Percentiles rank a stretch among this genome's conserved stretches.
Conservation (phyloP, 495 filamentous ascomycete genomes). For the Elasticomyces elasticus region DNA sequence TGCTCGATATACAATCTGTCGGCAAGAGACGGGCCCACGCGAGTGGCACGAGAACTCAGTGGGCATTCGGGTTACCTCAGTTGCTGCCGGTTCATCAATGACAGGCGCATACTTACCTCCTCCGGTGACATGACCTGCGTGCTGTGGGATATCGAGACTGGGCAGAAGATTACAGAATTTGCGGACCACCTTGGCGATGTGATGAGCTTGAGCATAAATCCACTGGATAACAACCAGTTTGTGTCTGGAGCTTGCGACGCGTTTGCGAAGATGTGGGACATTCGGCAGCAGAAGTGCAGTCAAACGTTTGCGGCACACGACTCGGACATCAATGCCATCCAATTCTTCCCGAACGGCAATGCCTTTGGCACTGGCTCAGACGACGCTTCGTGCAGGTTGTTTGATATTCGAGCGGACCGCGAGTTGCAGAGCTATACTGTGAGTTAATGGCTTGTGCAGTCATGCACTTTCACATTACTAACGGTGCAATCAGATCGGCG, state of each 20-base stretch:
- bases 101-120: slow-evolving; percentile 92
- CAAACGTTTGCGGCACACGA: slow-evolving; percentile 98
- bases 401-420: slow-evolving; percentile 93
- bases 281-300: slow-evolving; percentile 93
- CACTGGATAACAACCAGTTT: slow-evolving; percentile 96
- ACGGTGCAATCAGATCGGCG: slow-evolving; percentile 59
- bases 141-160: slow-evolving; percentile 98
- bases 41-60: slow-evolving; percentile 90
- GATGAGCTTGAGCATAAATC: slow-evolving; percentile 99
- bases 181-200: slow-evolving; percentile 97
- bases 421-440: slow-evolving; percentile 96
- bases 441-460: background rate
- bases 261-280: slow-evolving; percentile 98
- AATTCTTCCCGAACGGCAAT: slow-evolving; percentile 98
- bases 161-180: slow-evolving; percentile 94
- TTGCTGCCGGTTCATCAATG: slow-evolving; percentile 98
- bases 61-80: slow-evolving; percentile 96
- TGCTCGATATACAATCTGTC: slow-evolving; percentile 99
- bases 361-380: slow-evolving; percentile 98
- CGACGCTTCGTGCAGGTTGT: slow-evolving; percentile 92
- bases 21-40: slow-evolving; percentile 87
- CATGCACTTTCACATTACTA: background rate
- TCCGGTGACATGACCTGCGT: slow-evolving; percentile 99
- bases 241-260: slow-evolving; percentile 97
- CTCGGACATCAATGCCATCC: slow-evolving; percentile 98